These are phyloP conservation scores for Globisporangium abappressorium DNA, from an alignment of 352 stramenopile species.

Conservation along the genomic window DNA sequence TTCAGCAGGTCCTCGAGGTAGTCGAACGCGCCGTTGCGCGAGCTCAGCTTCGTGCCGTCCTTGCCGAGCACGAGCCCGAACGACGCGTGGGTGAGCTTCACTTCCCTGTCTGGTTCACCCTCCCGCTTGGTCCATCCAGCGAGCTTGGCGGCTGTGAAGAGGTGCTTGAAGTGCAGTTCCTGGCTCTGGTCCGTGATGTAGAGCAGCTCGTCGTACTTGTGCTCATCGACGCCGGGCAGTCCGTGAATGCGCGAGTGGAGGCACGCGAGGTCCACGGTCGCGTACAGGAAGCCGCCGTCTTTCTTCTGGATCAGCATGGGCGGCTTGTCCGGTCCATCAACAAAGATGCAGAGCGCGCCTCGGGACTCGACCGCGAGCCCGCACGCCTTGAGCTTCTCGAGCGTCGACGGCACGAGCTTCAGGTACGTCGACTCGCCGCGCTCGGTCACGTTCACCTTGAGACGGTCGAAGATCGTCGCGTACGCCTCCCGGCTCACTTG, in stretches of 20 bases:
- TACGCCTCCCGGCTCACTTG: slow-evolving; percentile 72
- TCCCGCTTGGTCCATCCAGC: slow-evolving; percentile 44
- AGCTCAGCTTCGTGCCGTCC: slow-evolving; percentile 80
- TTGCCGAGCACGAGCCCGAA: slow-evolving; percentile 81
- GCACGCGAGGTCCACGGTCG: slow-evolving; percentile 71
- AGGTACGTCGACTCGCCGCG: slow-evolving; percentile 82
- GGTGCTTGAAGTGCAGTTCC: slow-evolving; percentile 74
- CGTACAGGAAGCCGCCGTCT: slow-evolving; percentile 78
- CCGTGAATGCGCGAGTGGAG: slow-evolving; percentile 73
- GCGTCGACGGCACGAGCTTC: slow-evolving; percentile 40
- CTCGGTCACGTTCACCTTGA: slow-evolving; percentile 63
- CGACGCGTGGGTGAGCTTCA: slow-evolving; percentile 62
- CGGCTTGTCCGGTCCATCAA: slow-evolving; percentile 63
- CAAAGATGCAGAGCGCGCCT: slow-evolving; percentile 70
- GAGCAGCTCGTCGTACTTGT: slow-evolving; percentile 71
- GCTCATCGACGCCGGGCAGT: slow-evolving; percentile 60
- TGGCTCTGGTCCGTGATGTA: slow-evolving; percentile 85
- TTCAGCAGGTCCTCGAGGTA: slow-evolving; percentile 76
- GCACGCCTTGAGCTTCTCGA: slow-evolving; percentile 39
- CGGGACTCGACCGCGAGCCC: slow-evolving; percentile 55
- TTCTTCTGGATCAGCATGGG: slow-evolving; percentile 84
- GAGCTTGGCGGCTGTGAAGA: slow-evolving; percentile 59
- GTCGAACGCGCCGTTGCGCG: slow-evolving; percentile 75
- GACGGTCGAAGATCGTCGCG: slow-evolving; percentile 55
- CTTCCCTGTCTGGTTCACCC: slow-evolving; percentile 23